A percentile compares a stretch with the other conserved stretches of the same genome.
phyloP scores from a whole-genome alignment of 176 grass and related monocot genomes.

The Musa acuminata region DNA sequence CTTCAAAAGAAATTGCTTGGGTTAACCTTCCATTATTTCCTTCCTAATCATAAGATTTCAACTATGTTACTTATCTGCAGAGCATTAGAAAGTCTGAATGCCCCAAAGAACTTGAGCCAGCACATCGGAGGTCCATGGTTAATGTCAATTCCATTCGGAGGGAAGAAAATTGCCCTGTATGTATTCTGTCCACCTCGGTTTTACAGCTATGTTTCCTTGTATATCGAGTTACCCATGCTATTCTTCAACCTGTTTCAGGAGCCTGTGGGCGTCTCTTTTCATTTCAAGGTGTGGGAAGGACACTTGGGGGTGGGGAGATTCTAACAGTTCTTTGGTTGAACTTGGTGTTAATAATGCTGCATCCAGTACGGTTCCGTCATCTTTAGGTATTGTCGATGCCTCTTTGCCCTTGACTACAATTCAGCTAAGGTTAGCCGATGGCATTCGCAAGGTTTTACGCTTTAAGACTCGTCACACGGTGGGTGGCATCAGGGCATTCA shows the following conservation, averaged over 20 bases:
- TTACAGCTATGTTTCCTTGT: not conserved
- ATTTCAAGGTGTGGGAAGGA: constrained; percentile 55
- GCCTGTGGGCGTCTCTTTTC: constrained; percentile 23
- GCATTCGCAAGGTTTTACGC: too few relatives aligned
- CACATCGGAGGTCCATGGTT: constrained; percentile 40
- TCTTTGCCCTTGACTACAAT: too few relatives aligned
- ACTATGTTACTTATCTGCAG: constrained; percentile 22
- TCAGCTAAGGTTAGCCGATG: too few relatives aligned
- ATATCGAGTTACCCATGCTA: not conserved
- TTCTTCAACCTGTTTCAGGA: constrained; percentile 32
- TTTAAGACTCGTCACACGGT: too few relatives aligned
- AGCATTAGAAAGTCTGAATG: constrained; percentile 87
- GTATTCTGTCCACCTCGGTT: constrained; percentile 14
- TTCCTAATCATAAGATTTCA: not conserved
- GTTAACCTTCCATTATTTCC: too few relatives aligned
- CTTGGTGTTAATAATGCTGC: too few relatives aligned
- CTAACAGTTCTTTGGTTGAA: too few relatives aligned
- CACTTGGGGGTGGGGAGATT: not conserved
- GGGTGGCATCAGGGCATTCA: too few relatives aligned
- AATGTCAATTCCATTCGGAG: constrained; percentile 48
- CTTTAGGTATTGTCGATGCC: too few relatives aligned
- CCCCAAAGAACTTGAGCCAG: constrained; percentile 58
- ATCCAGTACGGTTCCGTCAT: too few relatives aligned
- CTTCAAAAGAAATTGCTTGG: not conserved
- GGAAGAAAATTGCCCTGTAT: constrained; percentile 40